Evolutionary conservation across 164 flowering plant genomes (phyloP), one percentile per base, ranked within the genome.

Genomic region (Vitis cinerea): DNA sequence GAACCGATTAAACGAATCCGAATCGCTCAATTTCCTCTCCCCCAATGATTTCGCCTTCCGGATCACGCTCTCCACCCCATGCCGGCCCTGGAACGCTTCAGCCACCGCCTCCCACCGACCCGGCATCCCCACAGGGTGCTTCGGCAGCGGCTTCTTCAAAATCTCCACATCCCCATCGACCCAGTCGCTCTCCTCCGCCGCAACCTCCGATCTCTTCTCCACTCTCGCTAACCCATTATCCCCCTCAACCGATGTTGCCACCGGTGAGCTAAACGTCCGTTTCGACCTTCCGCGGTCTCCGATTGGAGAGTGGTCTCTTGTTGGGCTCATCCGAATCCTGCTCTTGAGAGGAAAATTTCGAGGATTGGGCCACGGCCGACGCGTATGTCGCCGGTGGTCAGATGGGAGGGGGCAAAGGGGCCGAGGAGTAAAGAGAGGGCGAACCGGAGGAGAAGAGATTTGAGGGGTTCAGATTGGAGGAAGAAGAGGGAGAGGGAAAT

Each of bases 41-140:
- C 83, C 83, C 75, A 85, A 16, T 11, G 89, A 88, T 67, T 93
- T 96, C 9, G 88, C 87, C 80, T 70, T 88, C 78, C 79, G 84
- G 14, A 93, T 90, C 81, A 96, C 97, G 71, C 81, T 90, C 61
- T 93, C 97, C 79, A 87, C 76, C 55, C 74, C 81, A 66, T 88
- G 86, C 75, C 84, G 72, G 58, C 98, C 98, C 4, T 73, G 66
- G 50, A 91, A 93, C 11, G 86, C 86, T 70, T 85, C 90, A 0
- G 94, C 76, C 3, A 96, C 86, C 61, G 80, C 81, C 79, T 96
- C 98, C 99, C 98, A 96, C 47, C 99, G 78, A 63, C 86, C 80
- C 31, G 92, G 87, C 82, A 81, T 87, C 74, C 99, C 98, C 1
- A 81, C 91, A 0, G 98, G 98, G 71, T 93, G 79, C 84, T 89